A percentile compares a stretch with the other conserved stretches of the same genome.
These are phyloP conservation scores for Trichoderma aggressivum DNA, from an alignment of 2,329 filamentous ascomycete species.

Conservation along the genomic window DNA sequence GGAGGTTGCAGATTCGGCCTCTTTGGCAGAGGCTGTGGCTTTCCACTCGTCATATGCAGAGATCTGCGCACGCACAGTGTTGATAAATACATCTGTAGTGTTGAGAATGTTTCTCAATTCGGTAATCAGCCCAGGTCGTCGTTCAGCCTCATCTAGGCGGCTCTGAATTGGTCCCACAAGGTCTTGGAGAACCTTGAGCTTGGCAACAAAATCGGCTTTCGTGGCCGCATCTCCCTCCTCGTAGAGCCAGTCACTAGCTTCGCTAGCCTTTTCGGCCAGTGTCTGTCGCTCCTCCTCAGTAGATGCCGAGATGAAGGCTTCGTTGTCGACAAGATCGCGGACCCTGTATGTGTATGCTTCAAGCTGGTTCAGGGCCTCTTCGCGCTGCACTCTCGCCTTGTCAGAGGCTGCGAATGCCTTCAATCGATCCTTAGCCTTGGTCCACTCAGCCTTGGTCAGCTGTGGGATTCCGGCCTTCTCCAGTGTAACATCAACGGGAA, in stretches of 20 bases:
- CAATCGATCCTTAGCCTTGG: constrained; percentile 64
- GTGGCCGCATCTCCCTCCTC: constrained; percentile 75
- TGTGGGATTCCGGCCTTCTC: constrained; percentile 50
- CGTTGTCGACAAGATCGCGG: constrained; percentile 75
- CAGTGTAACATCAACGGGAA: constrained; percentile 50
- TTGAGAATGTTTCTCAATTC: constrained; percentile 67
- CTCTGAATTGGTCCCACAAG: constrained; percentile 75
- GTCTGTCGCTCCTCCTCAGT: constrained; percentile 63
- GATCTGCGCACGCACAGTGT: constrained; percentile 68
- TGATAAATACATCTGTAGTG: constrained; percentile 67
- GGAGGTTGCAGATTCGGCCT: constrained; percentile 39
- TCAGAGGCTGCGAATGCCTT: constrained; percentile 85
- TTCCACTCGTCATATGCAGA: constrained; percentile 62
- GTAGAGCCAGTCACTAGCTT: constrained; percentile 86
- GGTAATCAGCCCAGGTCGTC: constrained; percentile 68
- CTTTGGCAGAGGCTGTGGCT: constrained; percentile 47
- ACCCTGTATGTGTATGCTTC: constrained; percentile 89
- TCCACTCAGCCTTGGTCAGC: constrained; percentile 48
- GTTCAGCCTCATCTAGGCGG: constrained; percentile 67
- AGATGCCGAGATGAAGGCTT: constrained; percentile 68
- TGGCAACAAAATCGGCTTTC: constrained; percentile 70
- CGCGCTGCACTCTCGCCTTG: constrained; percentile 67
- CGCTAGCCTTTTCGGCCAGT: constrained; percentile 66
- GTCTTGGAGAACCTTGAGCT: constrained; percentile 71
- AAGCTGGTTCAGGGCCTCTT: constrained; percentile 88